Percentiles rank a stretch among this genome's conserved stretches.
These are phyloP conservation scores for Candida endomychidarum DNA, from an alignment of 805 yeast species.

Conservation along the genomic window DNA sequence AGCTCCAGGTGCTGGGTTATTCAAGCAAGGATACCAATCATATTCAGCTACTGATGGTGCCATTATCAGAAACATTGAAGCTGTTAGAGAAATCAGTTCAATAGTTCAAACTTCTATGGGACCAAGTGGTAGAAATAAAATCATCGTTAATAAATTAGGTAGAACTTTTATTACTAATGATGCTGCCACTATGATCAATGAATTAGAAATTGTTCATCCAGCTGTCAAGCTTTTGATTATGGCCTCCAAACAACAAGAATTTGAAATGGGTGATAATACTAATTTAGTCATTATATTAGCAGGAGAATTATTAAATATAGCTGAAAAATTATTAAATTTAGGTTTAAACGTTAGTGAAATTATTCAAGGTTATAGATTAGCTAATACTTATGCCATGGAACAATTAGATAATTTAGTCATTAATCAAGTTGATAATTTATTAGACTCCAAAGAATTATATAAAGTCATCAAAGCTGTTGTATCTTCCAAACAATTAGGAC, in stretches of 20 bases:
- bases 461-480: constrained; percentile 85
- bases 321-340: constrained; percentile 78
- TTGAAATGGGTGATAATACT: constrained; percentile 96
- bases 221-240: constrained; percentile 93
- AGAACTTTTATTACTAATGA: constrained; percentile 90
- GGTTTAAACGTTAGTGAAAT: constrained; percentile 93
- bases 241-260: constrained; percentile 97
- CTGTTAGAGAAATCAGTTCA: constrained; percentile 87
- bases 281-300: constrained; percentile 89
- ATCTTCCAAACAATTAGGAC: constrained; percentile 90
- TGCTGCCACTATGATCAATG: constrained; percentile 96
- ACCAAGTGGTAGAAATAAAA: constrained; percentile 96
- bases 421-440: constrained; percentile 58
- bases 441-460: constrained; percentile 53
- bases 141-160: constrained; percentile 84
- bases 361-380: constrained; percentile 87
- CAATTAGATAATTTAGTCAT: constrained; percentile 67
- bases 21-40: constrained; percentile 92
- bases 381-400: constrained; percentile 70
- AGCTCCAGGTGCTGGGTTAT: constrained; percentile 90
- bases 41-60: constrained; percentile 93
- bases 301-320: constrained; percentile 84
- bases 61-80: constrained; percentile 85
- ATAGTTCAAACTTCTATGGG: constrained; percentile 95
- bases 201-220: constrained; percentile 93